These are phyloP conservation scores for Suhomyces panamericanus DNA, from an alignment of 1,139 yeast genomes.

Conservation along the genomic window DNA sequence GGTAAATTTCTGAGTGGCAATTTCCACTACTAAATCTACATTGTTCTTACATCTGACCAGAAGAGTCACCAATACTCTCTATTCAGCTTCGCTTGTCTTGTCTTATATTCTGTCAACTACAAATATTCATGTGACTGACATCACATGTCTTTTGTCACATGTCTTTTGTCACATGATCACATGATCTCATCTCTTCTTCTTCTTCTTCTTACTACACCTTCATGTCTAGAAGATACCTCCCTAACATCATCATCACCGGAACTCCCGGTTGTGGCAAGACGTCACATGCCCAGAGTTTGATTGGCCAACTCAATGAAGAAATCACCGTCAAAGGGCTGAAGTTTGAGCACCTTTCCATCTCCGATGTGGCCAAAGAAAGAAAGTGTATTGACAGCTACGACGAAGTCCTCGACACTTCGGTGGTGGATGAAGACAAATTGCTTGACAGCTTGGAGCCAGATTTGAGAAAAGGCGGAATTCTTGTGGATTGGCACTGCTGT, in stretches of 20 bases:
- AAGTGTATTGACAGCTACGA: slow-evolving; percentile 83
- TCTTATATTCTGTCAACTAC: too few species aligned
- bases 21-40: too few species aligned
- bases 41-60: too few species aligned
- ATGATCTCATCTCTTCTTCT: not conserved
- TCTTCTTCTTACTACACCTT: not conserved
- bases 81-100: too few species aligned
- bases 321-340: slow-evolving; percentile 31
- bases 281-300: slow-evolving; percentile 71
- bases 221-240: slow-evolving; percentile 48
- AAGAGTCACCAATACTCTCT: too few species aligned
- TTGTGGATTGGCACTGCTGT: slow-evolving; percentile 97
- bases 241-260: slow-evolving; percentile 89
- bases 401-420: slow-evolving; percentile 77
- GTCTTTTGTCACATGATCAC: not conserved
- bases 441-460: slow-evolving; percentile 79
- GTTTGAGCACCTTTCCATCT: slow-evolving; percentile 64
- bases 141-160: not conserved
- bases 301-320: slow-evolving; percentile 39
- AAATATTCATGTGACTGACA: too few species aligned
- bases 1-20: too few species aligned
- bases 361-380: slow-evolving; percentile 78
- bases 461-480: slow-evolving; percentile 77
- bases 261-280: slow-evolving; percentile 98
- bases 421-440: slow-evolving; percentile 89